These are phyloP conservation scores for Entoloma clypeatum DNA, from an alignment of 1,284 basidiomycete genomes.

Conservation along the genomic window DNA sequence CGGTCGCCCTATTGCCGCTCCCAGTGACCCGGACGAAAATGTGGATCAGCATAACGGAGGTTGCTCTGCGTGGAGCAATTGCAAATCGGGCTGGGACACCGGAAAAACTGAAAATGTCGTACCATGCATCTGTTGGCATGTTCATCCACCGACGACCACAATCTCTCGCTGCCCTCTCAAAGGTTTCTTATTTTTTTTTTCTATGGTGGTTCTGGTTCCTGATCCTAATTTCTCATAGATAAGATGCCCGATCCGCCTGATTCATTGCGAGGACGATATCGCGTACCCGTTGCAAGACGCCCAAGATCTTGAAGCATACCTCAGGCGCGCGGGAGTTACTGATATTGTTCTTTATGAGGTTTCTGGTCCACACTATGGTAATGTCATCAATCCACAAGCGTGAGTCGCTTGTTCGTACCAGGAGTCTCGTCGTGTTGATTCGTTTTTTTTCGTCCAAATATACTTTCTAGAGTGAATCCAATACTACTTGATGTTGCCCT, in stretches of 20 bases:
- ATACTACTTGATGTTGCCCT: slow-evolving; percentile 24
- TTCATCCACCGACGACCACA: slow-evolving; percentile 30
- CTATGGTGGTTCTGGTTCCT: background rate
- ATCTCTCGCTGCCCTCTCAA: slow-evolving; percentile 24
- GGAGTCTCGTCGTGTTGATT: background rate
- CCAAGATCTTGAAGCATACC: slow-evolving; percentile 18
- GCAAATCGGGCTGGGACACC: slow-evolving; percentile 27
- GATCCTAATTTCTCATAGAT: slow-evolving; percentile 19
- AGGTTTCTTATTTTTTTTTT: slow-evolving; percentile 16
- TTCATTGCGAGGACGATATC: slow-evolving; percentile 31
- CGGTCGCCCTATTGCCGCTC: background rate
- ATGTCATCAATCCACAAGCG: slow-evolving; percentile 26
- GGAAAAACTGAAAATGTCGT: slow-evolving; percentile 26
- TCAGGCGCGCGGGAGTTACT: slow-evolving; percentile 20
- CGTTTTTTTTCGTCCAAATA: background rate
- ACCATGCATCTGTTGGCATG: slow-evolving; percentile 31
- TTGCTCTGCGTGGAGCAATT: slow-evolving; percentile 22
- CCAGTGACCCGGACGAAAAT: background rate
- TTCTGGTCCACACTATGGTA: slow-evolving; percentile 29
- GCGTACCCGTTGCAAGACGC: slow-evolving; percentile 27
- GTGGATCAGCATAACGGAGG: slow-evolving; percentile 22
- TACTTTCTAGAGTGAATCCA: slow-evolving; percentile 21
- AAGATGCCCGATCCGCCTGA: slow-evolving; percentile 27
- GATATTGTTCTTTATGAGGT: slow-evolving; percentile 23
- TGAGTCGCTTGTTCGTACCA: slow-evolving; percentile 10